Base-by-base conservation (phyloP, 1,139 yeast species). In the Lodderomyces orthopsilosis region DNA sequence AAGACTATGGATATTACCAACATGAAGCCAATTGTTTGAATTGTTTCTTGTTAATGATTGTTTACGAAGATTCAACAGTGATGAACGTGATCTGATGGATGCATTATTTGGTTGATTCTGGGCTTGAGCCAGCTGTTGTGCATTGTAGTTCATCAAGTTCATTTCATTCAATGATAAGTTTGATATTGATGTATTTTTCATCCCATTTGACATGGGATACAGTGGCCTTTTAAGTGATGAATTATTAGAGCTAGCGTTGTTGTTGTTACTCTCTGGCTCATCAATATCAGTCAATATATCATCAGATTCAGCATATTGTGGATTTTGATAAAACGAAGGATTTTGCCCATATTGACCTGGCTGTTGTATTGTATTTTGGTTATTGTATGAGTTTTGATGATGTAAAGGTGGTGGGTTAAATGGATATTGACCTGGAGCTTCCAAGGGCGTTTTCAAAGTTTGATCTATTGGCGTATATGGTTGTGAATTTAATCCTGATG, bases 381-480 rank as follows among this genome's bases (percentile, higher is more conserved):
- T 36, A 36, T 36, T 36, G 21, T 14, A 36, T 24, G 38, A 36
- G 13, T 35, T 35, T 32, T 21, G 43, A 30, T 24, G 41, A 34
- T 38, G 35, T 12, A 37, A 37, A 15, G 40, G 46, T 12, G 38
- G 44, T 26, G 41, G 43, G 8, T 26, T 18, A 6, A 19, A 22
- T 24, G 38, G 46, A 24, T 40, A 37, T 9, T 33, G 21, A 13
- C 36, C 37, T 7, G 52, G 69, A 7, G 63, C 62, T 41, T 69
- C 75, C 28, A 66, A 47, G 1, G 78, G 78, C 4, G 78, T 73
- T 38, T 55, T 60, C 42, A 70, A 53, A 1, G 77, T 73, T 50
- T 72, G 77, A 39, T 72, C 77, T 41, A 70, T 57, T 12, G 78
- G 78, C 1, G 78, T 73, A 51, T 56, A 68, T n/a, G 78, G 78